phyloP scores from a whole-genome alignment of 139 green algal genomes.

The Chlorella sp. region DNA sequence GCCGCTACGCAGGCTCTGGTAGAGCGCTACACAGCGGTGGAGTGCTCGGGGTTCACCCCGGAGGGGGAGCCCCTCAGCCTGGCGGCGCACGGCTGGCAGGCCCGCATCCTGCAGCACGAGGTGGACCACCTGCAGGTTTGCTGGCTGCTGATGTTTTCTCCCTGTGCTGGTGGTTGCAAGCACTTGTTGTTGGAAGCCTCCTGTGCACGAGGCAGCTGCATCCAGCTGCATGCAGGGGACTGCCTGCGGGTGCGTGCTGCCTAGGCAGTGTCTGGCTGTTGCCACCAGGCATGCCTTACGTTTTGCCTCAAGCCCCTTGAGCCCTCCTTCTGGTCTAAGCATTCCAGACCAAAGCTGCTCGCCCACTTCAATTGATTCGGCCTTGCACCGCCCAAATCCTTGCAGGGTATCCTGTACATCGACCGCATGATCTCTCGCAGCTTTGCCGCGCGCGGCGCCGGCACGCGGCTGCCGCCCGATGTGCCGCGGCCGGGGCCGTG shows the following conservation, averaged over 20 bases:
- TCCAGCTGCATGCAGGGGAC: neutral
- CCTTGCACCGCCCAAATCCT: too few relatives aligned
- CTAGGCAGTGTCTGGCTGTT: too few relatives aligned
- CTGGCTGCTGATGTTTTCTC: too few relatives aligned
- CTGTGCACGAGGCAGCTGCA: neutral
- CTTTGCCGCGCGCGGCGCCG: neutral
- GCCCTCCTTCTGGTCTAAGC: too few relatives aligned
- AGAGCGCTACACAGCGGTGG: constrained; percentile 30
- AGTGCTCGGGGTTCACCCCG: constrained; percentile 25
- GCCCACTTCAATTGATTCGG: too few relatives aligned
- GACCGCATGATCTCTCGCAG: constrained; percentile 36
- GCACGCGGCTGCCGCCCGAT: constrained; percentile 5
- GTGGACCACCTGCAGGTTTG: constrained; percentile 20
- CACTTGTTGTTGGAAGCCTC: too few relatives aligned
- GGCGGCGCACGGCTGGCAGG: constrained; percentile 38
- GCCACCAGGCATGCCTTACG: too few relatives aligned
- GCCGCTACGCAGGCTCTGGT: constrained; percentile 23
- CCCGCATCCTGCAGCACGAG: constrained; percentile 49
- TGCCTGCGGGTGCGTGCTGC: neutral
- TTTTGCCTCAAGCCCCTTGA: too few relatives aligned
- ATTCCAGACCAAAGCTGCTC: too few relatives aligned
- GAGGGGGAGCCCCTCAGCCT: constrained; percentile 21
- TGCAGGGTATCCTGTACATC: neutral
- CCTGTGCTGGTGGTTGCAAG: too few relatives aligned
- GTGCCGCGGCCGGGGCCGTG: constrained; percentile 16